Evolutionary conservation across 495 filamentous ascomycete genomes (phyloP).

Genomic region (Xylaria nigripes): DNA sequence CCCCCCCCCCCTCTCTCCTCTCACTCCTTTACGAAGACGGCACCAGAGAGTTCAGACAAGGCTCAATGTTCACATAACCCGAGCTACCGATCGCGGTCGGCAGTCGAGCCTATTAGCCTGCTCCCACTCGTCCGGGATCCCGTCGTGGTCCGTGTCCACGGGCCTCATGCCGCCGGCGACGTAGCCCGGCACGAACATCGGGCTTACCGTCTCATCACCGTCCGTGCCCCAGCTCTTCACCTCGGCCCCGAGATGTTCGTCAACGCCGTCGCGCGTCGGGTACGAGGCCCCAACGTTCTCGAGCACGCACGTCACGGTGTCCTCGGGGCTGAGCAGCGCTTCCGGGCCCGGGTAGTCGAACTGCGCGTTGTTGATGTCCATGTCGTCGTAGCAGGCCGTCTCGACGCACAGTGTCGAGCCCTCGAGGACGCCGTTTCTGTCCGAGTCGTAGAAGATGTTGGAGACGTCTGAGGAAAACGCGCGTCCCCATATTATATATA

Average conservation of each 20-base stretch:
- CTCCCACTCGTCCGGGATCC: slow-evolving; percentile 30
- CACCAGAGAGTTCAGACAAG: slow-evolving; percentile 28
- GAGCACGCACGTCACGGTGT: slow-evolving; percentile 18
- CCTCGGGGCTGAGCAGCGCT: slow-evolving; percentile 10
- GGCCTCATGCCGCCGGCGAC: slow-evolving; percentile 10
- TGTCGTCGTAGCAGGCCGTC: slow-evolving; percentile 19
- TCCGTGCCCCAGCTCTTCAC: slow-evolving; percentile 21
- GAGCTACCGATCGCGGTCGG: slow-evolving; percentile 17
- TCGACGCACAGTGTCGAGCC: slow-evolving; percentile 24
- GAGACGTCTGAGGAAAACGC: slow-evolving; percentile 20
- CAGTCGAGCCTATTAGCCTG: slow-evolving; percentile 18
- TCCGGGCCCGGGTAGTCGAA: slow-evolving; percentile 17
- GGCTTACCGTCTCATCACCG: slow-evolving; percentile 21
- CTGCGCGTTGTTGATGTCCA: slow-evolving; percentile 13
- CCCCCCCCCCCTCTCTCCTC: background rate
- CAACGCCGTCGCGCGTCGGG: slow-evolving; percentile 18
- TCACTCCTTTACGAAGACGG: slow-evolving; percentile 2
- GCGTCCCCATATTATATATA: too few species aligned
- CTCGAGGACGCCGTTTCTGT: slow-evolving; percentile 31
- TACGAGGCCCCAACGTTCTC: slow-evolving; percentile 14
- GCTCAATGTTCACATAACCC: slow-evolving; percentile 28
- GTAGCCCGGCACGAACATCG: slow-evolving; percentile 12
- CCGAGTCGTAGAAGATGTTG: slow-evolving; percentile 34
- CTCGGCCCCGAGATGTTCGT: slow-evolving; percentile 17
- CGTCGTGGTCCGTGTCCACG: slow-evolving; percentile 17